Base-by-base conservation (phyloP, 1,139 yeast species). In the Eremothecium cymbalariae region DNA sequence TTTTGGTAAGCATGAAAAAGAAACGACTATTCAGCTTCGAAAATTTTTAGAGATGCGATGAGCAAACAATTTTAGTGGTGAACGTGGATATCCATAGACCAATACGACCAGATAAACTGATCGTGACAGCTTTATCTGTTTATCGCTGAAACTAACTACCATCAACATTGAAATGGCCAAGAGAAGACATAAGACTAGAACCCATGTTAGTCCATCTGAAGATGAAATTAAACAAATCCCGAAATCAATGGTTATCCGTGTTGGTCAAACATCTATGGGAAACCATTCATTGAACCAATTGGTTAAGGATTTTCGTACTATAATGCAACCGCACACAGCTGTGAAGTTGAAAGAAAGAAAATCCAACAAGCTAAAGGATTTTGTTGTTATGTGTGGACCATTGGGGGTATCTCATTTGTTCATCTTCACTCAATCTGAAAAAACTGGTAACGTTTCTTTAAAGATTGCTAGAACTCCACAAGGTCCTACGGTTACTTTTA, bases 311-410 rank as follows among this genome's bases (percentile, higher is more conserved):
- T 77, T 88, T 59, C 72, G 99, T 55, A 74, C 72, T 44, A 75
- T 85, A 44, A 86, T 90, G 96, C 93, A 85, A 56, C 99, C 99
- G 18, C 94, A 90, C 51, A 90, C 99, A 4, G 96, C 97, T 12
- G 76, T 85, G 49, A 81, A 77, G 47, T 70, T 93, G 43, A 70
- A 79, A 46, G 98, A 93, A 61, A 68, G 97, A 34, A 84, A 84
- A 58, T 68, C 84, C 30, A 93, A 93, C 59, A 80, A 77, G 53
- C 67, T 90, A 45, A 82, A 81, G 58, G 98, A 90, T 61, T 90
- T 83, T 51, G 72, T 88, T 13, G 95, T 86, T 15, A 88, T 90
- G 96, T 86, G 96, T 24, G 98, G 98, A 4, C 97, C 98, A 6
- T 67, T 90, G 34, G 95, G 95, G 23, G 95, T 93, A 9, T 70